Conservation (phyloP, 495 filamentous ascomycete genomes). For the Penicillium ochrochloron region DNA sequence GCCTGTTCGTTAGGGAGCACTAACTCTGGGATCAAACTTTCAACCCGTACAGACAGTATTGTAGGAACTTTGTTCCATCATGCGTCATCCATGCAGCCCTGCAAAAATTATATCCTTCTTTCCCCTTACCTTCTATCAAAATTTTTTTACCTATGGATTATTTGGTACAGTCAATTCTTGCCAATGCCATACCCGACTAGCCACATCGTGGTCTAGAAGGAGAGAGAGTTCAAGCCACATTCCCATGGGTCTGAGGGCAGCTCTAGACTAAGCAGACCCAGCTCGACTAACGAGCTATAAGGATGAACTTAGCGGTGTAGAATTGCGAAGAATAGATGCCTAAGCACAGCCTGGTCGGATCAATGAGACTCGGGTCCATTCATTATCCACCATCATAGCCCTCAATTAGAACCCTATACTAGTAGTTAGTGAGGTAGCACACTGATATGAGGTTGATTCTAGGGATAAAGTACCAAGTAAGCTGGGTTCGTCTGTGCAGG, state of each 20-base stretch:
- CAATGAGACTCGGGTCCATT: neutral
- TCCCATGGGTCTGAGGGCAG: neutral
- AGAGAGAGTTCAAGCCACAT: neutral
- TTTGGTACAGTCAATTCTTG: neutral
- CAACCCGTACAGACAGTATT: neutral
- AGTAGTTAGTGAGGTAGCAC: neutral
- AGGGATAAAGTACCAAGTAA: constrained; percentile 1
- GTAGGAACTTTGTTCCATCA: neutral
- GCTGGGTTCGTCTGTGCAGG: constrained; percentile 3
- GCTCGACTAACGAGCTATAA: neutral
- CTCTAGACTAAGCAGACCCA: neutral
- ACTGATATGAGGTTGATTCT: neutral
- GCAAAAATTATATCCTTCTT: neutral
- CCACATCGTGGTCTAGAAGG: neutral
- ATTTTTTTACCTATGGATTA: neutral
- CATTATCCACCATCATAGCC: neutral
- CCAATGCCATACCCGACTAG: neutral
- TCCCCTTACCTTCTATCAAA: neutral
- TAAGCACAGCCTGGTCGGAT: neutral
- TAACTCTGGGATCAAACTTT: neutral
- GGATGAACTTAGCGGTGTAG: constrained; percentile 1
- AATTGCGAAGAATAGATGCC: neutral
- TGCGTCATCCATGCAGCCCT: constrained; percentile 3
- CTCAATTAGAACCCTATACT: neutral
- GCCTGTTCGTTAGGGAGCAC: neutral